These are phyloP conservation scores for Alternaria infectoria DNA, from an alignment of 2,329 filamentous ascomycete species.

Conservation along the genomic window DNA sequence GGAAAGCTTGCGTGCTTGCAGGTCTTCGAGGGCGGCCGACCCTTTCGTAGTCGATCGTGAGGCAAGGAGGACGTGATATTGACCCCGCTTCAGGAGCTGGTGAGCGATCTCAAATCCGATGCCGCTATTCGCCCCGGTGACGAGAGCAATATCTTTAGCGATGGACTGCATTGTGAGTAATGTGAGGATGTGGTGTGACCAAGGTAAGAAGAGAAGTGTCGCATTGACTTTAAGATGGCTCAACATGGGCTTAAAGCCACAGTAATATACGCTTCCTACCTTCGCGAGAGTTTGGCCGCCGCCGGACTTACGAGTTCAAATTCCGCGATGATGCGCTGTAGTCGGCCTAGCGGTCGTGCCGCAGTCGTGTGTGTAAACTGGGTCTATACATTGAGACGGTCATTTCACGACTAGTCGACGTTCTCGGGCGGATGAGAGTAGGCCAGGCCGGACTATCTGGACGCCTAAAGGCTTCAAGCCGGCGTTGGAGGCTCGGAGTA, in stretches of 20 bases:
- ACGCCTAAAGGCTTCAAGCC: background rate
- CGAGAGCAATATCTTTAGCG: conserved; percentile 41
- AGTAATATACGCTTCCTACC: background rate
- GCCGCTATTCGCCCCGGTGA: conserved; percentile 55
- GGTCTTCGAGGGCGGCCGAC: conserved; percentile 32
- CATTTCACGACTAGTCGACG: background rate
- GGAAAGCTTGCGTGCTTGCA: conserved; percentile 33
- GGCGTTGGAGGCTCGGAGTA: background rate
- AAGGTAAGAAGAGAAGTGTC: background rate
- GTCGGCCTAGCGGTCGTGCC: background rate
- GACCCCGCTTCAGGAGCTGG: conserved; percentile 45
- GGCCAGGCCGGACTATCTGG: background rate
- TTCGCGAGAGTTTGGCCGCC: background rate
- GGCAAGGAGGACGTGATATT: conserved; percentile 41
- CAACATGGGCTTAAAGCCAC: background rate
- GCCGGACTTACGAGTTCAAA: background rate
- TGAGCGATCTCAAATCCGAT: conserved; percentile 57
- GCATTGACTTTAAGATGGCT: background rate
- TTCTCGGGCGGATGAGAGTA: background rate
- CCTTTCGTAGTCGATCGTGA: conserved; percentile 31
- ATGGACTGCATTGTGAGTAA: conserved; percentile 16
- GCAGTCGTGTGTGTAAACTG: background rate
- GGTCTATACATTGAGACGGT: background rate
- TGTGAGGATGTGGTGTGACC: background rate
- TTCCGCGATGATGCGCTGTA: background rate